These are phyloP conservation scores for Eimeria tenella DNA, from an alignment of 169 alveolate species.

Conservation along the genomic window DNA sequence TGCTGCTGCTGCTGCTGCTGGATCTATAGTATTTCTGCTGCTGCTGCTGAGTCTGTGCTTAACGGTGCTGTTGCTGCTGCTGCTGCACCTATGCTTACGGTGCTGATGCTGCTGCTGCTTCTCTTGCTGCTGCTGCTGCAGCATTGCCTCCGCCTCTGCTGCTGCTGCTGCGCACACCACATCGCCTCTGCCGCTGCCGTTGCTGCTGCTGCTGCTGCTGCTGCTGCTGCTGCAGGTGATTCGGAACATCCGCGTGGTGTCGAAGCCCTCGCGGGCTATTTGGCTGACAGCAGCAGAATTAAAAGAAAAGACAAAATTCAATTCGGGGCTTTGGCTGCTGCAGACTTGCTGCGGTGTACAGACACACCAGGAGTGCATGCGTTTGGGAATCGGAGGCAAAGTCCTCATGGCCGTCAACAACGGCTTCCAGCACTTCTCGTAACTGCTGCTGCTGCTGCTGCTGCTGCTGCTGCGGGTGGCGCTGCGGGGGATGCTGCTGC, in stretches of 20 bases:
- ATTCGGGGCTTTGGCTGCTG: slow-evolving; percentile 92
- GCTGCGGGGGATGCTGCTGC: too few species aligned
- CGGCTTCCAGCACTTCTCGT: slow-evolving; percentile 92
- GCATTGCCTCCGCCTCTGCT: too few species aligned
- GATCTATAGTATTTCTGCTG: neutral
- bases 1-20: neutral
- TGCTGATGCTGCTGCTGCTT: too few species aligned
- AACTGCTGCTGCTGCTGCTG: too few species aligned
- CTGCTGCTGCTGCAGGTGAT: slow-evolving; percentile 69
- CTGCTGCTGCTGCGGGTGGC: neutral
- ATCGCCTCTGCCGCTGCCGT: too few species aligned
- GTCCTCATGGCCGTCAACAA: slow-evolving; percentile 92
- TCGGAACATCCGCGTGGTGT: slow-evolving; percentile 91
- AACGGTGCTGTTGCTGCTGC: too few species aligned
- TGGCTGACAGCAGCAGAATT: slow-evolving; percentile 94
- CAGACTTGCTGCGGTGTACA: slow-evolving; percentile 92
- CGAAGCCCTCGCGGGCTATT: slow-evolving; percentile 93
- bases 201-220: neutral
- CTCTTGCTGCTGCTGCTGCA: too few species aligned
- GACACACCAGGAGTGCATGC: slow-evolving; percentile 91
- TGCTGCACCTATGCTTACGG: too few species aligned
- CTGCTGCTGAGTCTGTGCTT: neutral
- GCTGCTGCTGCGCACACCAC: too few species aligned
- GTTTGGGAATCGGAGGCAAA: slow-evolving; percentile 94
- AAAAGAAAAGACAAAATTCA: slow-evolving; percentile 91